Percentiles rank a stretch among this genome's conserved stretches.
These are phyloP conservation scores for Pezicula neosporulosa DNA, from an alignment of 2,329 filamentous ascomycete genomes.

Conservation along the genomic window DNA sequence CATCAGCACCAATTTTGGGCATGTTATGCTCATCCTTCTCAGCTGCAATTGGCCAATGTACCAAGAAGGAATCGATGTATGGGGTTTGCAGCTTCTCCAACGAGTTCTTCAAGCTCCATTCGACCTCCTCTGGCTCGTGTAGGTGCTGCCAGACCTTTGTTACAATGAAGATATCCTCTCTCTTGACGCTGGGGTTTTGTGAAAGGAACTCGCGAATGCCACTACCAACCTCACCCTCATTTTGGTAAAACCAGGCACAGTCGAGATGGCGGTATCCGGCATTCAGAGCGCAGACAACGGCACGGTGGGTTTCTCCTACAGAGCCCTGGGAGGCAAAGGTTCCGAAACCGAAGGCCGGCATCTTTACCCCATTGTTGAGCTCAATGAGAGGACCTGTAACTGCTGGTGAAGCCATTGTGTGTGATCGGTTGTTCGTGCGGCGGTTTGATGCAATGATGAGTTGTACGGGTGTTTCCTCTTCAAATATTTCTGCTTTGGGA, in stretches of 20 bases:
- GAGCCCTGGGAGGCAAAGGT: constrained; percentile 27
- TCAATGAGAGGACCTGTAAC: constrained; percentile 26
- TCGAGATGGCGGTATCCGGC: constrained; percentile 67
- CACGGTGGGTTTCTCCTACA: constrained; percentile 42
- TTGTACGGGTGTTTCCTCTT: background rate
- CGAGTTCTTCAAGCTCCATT: constrained; percentile 69
- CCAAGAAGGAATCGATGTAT: constrained; percentile 76
- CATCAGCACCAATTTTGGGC: constrained; percentile 45
- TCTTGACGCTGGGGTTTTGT: constrained; percentile 55
- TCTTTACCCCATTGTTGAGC: constrained; percentile 32
- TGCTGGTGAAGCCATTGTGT: constrained; percentile 22
- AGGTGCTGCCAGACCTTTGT: constrained; percentile 85
- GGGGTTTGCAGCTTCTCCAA: constrained; percentile 70
- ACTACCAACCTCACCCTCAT: constrained; percentile 79
- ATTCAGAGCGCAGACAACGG: constrained; percentile 57
- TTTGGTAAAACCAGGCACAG: constrained; percentile 73
- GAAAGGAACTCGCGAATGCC: constrained; percentile 71
- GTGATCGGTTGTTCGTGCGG: constrained; percentile 1
- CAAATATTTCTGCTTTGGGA: background rate
- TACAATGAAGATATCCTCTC: constrained; percentile 78
- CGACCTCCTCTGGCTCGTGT: constrained; percentile 58
- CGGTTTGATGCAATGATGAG: background rate
- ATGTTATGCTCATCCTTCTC: constrained; percentile 74
- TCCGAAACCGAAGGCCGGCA: constrained; percentile 43
- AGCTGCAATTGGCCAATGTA: constrained; percentile 80